Percentiles rank a stretch among this genome's conserved stretches.
Evolutionary conservation across 768 basidiomycete genomes (phyloP).

Genomic region (Leccinellum luteum): DNA sequence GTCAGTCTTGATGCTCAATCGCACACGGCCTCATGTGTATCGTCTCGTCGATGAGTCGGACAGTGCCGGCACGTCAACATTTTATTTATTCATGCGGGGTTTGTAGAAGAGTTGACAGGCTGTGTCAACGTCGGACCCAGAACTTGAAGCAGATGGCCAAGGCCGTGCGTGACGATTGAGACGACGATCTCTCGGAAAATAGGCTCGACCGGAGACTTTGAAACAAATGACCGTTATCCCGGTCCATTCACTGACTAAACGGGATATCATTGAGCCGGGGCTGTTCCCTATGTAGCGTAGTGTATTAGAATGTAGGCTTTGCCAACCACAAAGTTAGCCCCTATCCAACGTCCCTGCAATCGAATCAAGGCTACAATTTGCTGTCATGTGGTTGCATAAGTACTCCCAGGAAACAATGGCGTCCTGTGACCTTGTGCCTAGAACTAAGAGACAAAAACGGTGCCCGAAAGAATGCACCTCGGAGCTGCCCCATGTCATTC

Average conservation of each 20-base stretch:
- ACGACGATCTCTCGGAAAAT: too few species aligned
- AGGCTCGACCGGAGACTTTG: background rate
- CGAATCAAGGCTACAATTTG: background rate
- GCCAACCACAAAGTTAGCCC: constrained; percentile 4
- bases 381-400: constrained; percentile 4
- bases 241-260: background rate
- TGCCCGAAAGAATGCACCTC: constrained; percentile 8
- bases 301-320: background rate
- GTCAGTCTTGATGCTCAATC: too few species aligned
- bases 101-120: too few species aligned
- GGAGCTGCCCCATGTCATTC: background rate
- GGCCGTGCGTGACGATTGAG: too few species aligned
- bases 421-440: constrained; percentile 5
- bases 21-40: too few species aligned
- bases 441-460: background rate
- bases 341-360: constrained; percentile 4
- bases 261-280: background rate
- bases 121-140: too few species aligned
- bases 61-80: too few species aligned
- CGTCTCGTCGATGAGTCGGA: too few species aligned
- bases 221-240: background rate
- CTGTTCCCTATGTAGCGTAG: background rate
- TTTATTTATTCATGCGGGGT: too few species aligned
- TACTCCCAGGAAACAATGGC: background rate
- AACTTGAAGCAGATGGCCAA: too few species aligned